Percentiles rank a stretch among this genome's conserved stretches.
Evolutionary conservation across 2,329 filamentous ascomycete species (phyloP).

Genomic region (Penicillium sp.): DNA sequence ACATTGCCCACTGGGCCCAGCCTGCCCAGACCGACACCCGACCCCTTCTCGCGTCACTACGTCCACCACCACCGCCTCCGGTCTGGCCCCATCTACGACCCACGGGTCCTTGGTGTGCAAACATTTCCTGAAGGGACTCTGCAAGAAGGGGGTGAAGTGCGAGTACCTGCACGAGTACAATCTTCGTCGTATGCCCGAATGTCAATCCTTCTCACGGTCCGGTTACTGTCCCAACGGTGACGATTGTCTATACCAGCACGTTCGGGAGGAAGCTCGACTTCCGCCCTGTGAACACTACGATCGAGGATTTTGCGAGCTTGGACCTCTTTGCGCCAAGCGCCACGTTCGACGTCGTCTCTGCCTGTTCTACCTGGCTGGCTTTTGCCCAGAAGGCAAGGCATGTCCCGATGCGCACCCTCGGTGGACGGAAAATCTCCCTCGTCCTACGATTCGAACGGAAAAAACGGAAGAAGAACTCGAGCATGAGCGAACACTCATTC

Average conservation of each 20-base stretch:
- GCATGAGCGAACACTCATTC: constrained; percentile 54
- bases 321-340: constrained; percentile 81
- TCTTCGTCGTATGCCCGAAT: constrained; percentile 96
- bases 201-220: constrained; percentile 91
- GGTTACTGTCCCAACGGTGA: constrained; percentile 96
- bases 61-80: constrained; percentile 45
- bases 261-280: constrained; percentile 77
- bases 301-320: constrained; percentile 88
- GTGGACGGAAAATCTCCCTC: constrained; percentile 68
- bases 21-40: constrained; percentile 81
- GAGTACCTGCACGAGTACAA: constrained; percentile 99
- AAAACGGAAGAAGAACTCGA: constrained; percentile 72
- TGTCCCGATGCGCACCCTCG: constrained; percentile 82
- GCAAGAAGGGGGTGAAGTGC: constrained; percentile 95
- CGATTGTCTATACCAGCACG: constrained; percentile 91
- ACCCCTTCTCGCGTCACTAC: constrained; percentile 48
- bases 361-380: constrained; percentile 84
- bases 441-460: constrained; percentile 63
- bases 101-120: constrained; percentile 80
- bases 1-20: constrained; percentile 80
- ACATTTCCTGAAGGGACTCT: constrained; percentile 94
- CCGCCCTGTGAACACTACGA: constrained; percentile 90
- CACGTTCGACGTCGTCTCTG: constrained; percentile 83
- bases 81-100: constrained; percentile 41
- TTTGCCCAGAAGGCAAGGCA: constrained; percentile 78